Evolutionary conservation across 2,329 filamentous ascomycete genomes (phyloP).

Genomic region (Botrytis byssoidea): DNA sequence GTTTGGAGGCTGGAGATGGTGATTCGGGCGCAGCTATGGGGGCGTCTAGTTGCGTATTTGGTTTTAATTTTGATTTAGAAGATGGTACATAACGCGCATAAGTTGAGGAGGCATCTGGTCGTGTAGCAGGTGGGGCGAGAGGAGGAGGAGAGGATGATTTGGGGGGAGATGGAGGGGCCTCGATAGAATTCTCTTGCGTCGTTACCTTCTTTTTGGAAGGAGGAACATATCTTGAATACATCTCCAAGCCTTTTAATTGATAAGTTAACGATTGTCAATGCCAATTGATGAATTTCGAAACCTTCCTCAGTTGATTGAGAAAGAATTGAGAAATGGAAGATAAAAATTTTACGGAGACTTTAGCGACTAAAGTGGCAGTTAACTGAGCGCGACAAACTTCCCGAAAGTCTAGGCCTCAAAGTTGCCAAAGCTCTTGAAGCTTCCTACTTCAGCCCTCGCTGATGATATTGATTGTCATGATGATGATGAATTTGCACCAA

Average conservation of each 20-base stretch:
- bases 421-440: not conserved
- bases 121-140: constrained; percentile 26
- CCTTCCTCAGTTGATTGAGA: not conserved
- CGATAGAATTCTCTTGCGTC: not conserved
- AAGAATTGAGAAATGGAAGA: constrained; percentile 13
- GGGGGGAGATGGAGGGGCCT: not conserved
- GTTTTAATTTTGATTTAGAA: constrained; percentile 25
- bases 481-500: not conserved
- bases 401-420: not conserved
- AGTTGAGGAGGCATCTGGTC: constrained; percentile 35
- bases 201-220: constrained; percentile 30
- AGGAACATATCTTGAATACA: constrained; percentile 38
- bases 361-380: constrained; percentile 5
- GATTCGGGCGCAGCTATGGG: not conserved
- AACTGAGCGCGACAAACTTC: not conserved
- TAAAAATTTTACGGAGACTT: constrained; percentile 24
- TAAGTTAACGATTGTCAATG: not conserved
- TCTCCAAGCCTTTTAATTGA: constrained; percentile 31
- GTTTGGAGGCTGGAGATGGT: constrained; percentile 9
- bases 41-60: not conserved
- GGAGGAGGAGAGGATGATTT: constrained; percentile 11
- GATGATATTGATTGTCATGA: not conserved
- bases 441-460: not conserved
- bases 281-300: not conserved
- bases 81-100: constrained; percentile 38